Percentiles rank a stretch among this genome's conserved stretches.
Evolutionary conservation across 208 protist species (phyloP).

Genomic region (Blastocrithidia nonstop): DNA sequence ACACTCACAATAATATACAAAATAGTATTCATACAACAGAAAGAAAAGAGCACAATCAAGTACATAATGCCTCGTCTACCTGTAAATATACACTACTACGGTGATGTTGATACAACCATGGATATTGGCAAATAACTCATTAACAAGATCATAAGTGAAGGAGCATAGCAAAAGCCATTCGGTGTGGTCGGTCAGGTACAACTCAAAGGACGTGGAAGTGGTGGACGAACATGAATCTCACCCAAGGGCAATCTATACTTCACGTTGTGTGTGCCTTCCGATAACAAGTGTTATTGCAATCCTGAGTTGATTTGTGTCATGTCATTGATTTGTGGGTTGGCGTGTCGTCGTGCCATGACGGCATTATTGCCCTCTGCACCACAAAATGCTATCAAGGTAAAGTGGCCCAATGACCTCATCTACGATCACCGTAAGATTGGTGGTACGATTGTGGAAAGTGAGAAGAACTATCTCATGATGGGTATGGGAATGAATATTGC

Average conservation of each 20-base stretch:
- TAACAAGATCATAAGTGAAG: too few species aligned
- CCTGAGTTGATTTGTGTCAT: constrained; percentile 26
- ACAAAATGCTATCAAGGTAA: constrained; percentile 7
- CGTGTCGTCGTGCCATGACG: constrained; percentile 19
- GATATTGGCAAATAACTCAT: too few species aligned
- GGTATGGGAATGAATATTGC: constrained; percentile 61
- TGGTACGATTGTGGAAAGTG: constrained; percentile 36
- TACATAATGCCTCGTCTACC: too few species aligned
- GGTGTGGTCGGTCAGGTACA: too few species aligned
- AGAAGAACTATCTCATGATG: constrained; percentile 16
- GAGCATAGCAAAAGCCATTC: too few species aligned
- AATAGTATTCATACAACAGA: too few species aligned
- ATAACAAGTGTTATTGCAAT: not conserved
- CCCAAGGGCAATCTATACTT: constrained; percentile 66
- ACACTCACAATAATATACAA: too few species aligned
- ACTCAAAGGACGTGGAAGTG: constrained; percentile 28
- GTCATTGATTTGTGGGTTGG: constrained; percentile 37
- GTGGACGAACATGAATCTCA: constrained; percentile 38
- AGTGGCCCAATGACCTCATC: constrained; percentile 77
- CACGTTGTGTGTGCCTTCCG: constrained; percentile 32
- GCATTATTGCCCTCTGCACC: constrained; percentile 9
- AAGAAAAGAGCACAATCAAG: too few species aligned
- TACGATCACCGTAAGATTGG: constrained; percentile 42
- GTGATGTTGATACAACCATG: too few species aligned
- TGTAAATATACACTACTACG: too few species aligned